Percentiles rank a stretch among this genome's conserved stretches.
These are phyloP conservation scores for Starmerella cellae DNA, from an alignment of 805 yeast species.

Conservation along the genomic window DNA sequence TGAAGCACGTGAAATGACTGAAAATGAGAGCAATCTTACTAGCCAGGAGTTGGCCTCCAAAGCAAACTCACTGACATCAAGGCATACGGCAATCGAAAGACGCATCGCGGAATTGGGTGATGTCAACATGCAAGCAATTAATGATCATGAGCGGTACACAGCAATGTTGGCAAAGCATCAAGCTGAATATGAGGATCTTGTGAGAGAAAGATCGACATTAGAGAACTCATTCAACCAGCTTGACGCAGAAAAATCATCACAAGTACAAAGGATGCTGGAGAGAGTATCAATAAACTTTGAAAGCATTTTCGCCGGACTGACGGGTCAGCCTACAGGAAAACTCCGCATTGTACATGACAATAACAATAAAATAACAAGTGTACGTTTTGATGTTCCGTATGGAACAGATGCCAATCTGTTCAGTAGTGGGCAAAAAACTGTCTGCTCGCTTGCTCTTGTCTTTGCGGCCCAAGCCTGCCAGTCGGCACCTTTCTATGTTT, in stretches of 20 bases:
- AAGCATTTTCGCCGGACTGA: slow-evolving; percentile 50
- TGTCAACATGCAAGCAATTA: slow-evolving; percentile 80
- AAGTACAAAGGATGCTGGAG: slow-evolving; percentile 50
- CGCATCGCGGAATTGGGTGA: too few species aligned
- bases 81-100: too few species aligned
- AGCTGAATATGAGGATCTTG: slow-evolving; percentile 54
- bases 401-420: slow-evolving; percentile 74
- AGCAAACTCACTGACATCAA: too few species aligned
- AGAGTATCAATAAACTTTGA: slow-evolving; percentile 1
- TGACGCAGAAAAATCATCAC: slow-evolving; percentile 67
- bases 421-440: slow-evolving; percentile 92
- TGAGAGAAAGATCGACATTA: slow-evolving; percentile 56
- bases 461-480: slow-evolving; percentile 89
- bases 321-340: slow-evolving; percentile 69
- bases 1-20: slow-evolving; percentile 26
- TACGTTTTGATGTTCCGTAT: slow-evolving; percentile 77
- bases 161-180: slow-evolving; percentile 57
- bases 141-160: slow-evolving; percentile 62
- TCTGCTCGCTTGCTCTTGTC: slow-evolving; percentile 91
- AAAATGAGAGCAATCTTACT: neutral
- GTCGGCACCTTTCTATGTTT: slow-evolving; percentile 92
- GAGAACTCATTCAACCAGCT: slow-evolving; percentile 51
- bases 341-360: slow-evolving; percentile 44
- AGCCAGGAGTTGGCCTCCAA: neutral
- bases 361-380: slow-evolving; percentile 45